These are phyloP conservation scores for Microthyrium microscopicum DNA, from an alignment of 2,329 filamentous ascomycete species.

Conservation along the genomic window DNA sequence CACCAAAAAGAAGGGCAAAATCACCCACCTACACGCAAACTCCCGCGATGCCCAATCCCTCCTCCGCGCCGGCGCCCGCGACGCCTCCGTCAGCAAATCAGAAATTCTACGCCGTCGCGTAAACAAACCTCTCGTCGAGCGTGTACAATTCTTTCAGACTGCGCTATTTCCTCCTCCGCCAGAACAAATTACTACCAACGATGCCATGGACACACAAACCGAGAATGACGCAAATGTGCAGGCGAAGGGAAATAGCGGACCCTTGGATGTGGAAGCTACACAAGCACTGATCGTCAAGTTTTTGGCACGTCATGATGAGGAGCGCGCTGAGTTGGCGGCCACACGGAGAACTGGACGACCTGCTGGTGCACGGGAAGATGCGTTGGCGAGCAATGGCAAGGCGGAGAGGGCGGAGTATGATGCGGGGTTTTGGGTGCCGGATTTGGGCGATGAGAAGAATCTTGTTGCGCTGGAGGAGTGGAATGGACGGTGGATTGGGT, in stretches of 20 bases:
- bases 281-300: slow-evolving; percentile 32
- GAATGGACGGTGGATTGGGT: slow-evolving; percentile 70
- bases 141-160: slow-evolving; percentile 27
- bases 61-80: slow-evolving; percentile 61
- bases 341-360: slow-evolving; percentile 64
- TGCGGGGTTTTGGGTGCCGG: slow-evolving; percentile 74
- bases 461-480: slow-evolving; percentile 51
- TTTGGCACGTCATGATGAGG: slow-evolving; percentile 50
- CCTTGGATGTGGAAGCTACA: too few relatives aligned
- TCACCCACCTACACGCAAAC: slow-evolving; percentile 67
- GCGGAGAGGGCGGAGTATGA: slow-evolving; percentile 64
- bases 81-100: slow-evolving; percentile 26
- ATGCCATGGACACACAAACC: background rate
- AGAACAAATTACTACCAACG: background rate
- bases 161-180: slow-evolving; percentile 28
- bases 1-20: slow-evolving; percentile 64
- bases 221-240: background rate
- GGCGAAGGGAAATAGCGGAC: slow-evolving; percentile 20
- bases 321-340: slow-evolving; percentile 48
- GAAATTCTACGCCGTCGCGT: background rate
- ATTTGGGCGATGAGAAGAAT: slow-evolving; percentile 52
- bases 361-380: slow-evolving; percentile 57
- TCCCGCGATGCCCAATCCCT: slow-evolving; percentile 74
- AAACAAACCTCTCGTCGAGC: background rate
- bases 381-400: slow-evolving; percentile 54